Percentiles rank a stretch among this genome's conserved stretches.
Conservation (phyloP, 192 early-diverging fungal species). For the Backusella tarrabulga region DNA sequence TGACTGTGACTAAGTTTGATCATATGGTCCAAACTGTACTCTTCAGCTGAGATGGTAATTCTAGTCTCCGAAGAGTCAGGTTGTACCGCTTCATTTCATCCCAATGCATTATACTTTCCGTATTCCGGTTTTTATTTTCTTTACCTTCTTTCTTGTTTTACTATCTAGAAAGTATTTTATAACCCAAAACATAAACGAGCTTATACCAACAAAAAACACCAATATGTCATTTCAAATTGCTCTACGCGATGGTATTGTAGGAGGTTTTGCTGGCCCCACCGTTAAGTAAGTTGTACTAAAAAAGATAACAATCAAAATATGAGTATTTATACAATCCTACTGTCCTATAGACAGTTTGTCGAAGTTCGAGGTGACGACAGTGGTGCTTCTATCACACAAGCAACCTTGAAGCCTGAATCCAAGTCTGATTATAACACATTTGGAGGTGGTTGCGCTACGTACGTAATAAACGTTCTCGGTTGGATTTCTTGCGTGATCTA, state of each 20-base stretch:
- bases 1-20: slow-evolving; percentile 1
- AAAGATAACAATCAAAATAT: neutral
- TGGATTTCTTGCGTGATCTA: neutral
- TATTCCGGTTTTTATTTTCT: neutral
- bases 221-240: slow-evolving; percentile 28
- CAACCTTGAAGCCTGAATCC: slow-evolving; percentile 20
- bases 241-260: slow-evolving; percentile 34
- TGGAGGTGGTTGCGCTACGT: slow-evolving; percentile 15
- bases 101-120: slow-evolving; percentile 3
- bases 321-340: neutral
- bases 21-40: neutral
- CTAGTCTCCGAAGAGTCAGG: neutral
- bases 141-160: slow-evolving; percentile 5
- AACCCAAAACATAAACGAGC: neutral
- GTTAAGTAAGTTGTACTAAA: slow-evolving; percentile 24
- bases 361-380: slow-evolving; percentile 29
- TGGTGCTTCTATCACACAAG: slow-evolving; percentile 27
- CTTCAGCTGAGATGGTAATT: slow-evolving; percentile 10
- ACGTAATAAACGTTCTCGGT: neutral
- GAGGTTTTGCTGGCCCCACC: slow-evolving; percentile 33
- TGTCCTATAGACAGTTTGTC: slow-evolving; percentile 25
- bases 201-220: neutral
- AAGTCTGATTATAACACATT: slow-evolving; percentile 25
- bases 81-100: neutral
- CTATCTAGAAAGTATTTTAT: neutral